phyloP scores from a whole-genome alignment of 2,329 filamentous ascomycete species.

The Nannizziopsis arthrosporioides region DNA sequence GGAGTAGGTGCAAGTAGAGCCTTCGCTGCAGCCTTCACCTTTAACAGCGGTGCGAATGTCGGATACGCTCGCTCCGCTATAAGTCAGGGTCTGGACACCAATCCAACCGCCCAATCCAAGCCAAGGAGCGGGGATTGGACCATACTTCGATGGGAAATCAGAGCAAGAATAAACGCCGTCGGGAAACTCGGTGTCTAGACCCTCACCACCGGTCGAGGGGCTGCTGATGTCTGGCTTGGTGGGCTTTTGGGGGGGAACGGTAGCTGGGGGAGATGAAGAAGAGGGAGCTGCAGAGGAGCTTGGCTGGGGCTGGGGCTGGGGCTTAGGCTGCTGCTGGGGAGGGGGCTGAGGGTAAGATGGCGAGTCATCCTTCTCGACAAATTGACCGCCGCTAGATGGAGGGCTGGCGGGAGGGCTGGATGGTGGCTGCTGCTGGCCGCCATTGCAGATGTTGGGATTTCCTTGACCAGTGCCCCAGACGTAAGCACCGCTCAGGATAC shows the following conservation, averaged over 20 bases:
- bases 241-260: conserved; percentile 12
- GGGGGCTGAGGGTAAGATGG: neutral
- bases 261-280: conserved; percentile 12
- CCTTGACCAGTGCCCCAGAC: conserved; percentile 55
- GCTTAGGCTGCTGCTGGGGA: conserved; percentile 11
- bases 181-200: conserved; percentile 59
- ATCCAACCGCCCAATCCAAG: conserved; percentile 63
- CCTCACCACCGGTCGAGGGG: conserved; percentile 26
- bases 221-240: conserved; percentile 8
- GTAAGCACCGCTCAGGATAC: conserved; percentile 56
- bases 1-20: conserved; percentile 77
- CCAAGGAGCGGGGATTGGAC: conserved; percentile 59
- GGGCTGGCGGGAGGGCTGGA: conserved; percentile 22
- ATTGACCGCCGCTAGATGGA: too few species aligned
- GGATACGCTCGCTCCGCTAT: conserved; percentile 45
- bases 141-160: conserved; percentile 68
- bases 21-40: conserved; percentile 49
- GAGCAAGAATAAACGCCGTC: conserved; percentile 60
- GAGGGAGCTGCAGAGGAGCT: neutral
- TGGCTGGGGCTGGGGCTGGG: conserved; percentile 11
- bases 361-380: too few species aligned
- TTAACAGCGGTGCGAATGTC: conserved; percentile 53
- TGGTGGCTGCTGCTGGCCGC: conserved; percentile 19
- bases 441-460: conserved; percentile 41
- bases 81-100: conserved; percentile 58